Conservation (phyloP, 2,329 filamentous ascomycete species). For the Zasmidium citrigriseum region DNA sequence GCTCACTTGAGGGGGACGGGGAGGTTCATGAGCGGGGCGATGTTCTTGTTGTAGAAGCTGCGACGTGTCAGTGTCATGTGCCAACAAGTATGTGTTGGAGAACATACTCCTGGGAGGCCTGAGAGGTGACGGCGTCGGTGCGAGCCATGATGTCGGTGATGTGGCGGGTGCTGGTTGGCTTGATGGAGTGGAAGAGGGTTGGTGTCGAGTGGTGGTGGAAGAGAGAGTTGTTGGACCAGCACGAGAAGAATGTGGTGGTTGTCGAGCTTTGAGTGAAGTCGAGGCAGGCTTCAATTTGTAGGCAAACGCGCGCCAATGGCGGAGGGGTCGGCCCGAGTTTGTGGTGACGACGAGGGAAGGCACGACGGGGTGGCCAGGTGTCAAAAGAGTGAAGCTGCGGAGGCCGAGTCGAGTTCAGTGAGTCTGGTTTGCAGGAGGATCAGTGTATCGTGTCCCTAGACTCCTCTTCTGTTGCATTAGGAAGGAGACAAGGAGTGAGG, state of each 20-base stretch:
- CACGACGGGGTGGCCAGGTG: not conserved
- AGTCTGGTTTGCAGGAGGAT: too few relatives aligned
- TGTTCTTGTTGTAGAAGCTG: not conserved
- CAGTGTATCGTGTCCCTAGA: too few relatives aligned
- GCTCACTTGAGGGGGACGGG: not conserved
- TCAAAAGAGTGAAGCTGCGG: too few relatives aligned
- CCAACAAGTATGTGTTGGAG: not conserved
- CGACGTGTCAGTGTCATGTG: not conserved
- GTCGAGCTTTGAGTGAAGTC: not conserved
- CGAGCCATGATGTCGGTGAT: not conserved
- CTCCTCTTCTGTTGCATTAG: too few relatives aligned
- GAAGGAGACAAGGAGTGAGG: too few relatives aligned
- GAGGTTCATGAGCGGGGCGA: not conserved
- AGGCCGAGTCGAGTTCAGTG: too few relatives aligned
- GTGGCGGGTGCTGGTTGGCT: too few relatives aligned
- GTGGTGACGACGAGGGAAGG: not conserved
- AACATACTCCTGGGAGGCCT: not conserved
- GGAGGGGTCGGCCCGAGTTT: not conserved
- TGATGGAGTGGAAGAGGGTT: too few relatives aligned
- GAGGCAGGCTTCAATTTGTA: not conserved
- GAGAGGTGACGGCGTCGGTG: not conserved
- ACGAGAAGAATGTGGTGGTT: not conserved
- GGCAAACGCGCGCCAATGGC: not conserved
- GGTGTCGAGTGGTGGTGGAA: not conserved
- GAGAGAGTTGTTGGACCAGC: not conserved